Conservation (phyloP, 371 early-diverging fungal species). For the Zopfochytrium polystomum region DNA sequence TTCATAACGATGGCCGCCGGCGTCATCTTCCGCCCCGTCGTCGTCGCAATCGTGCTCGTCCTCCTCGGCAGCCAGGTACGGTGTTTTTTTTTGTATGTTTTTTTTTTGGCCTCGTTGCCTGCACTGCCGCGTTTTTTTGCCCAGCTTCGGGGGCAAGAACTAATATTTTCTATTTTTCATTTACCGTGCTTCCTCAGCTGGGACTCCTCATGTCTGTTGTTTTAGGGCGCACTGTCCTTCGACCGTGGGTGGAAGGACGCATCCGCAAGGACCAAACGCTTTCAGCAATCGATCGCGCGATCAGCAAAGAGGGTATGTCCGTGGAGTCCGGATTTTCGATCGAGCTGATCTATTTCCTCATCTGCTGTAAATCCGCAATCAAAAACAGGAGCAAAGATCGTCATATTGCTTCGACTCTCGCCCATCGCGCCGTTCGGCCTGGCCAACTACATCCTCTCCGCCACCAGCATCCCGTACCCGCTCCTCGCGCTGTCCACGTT, state of each 20-base stretch:
- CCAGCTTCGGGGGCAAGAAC: too few relatives aligned
- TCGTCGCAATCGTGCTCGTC: slow-evolving; percentile 23
- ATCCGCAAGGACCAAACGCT: background rate
- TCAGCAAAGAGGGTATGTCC: background rate
- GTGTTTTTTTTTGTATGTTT: too few relatives aligned
- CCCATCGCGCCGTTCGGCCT: slow-evolving; percentile 41
- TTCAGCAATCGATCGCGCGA: background rate
- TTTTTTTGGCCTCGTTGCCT: too few relatives aligned
- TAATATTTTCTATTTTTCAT: background rate
- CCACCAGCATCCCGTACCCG: slow-evolving; percentile 30
- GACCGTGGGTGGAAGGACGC: slow-evolving; percentile 31
- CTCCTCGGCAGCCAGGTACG: slow-evolving; percentile 32
- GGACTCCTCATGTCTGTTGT: slow-evolving; percentile 27
- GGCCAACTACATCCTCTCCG: slow-evolving; percentile 33
- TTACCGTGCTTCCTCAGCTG: slow-evolving; percentile 3
- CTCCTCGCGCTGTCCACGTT: slow-evolving; percentile 20
- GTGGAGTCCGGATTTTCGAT: too few relatives aligned
- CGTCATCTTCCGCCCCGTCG: slow-evolving; percentile 32
- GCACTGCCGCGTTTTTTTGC: too few relatives aligned
- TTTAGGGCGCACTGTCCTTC: slow-evolving; percentile 29
- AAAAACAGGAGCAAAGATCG: slow-evolving; percentile 22
- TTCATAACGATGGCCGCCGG: slow-evolving; percentile 31
- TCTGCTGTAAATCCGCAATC: too few relatives aligned
- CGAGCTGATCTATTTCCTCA: too few relatives aligned
- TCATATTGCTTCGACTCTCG: slow-evolving; percentile 30